A percentile compares a stretch with the other conserved stretches of the same genome.
These are phyloP conservation scores for Glycine tomentella DNA, from an alignment of 306 rosid species.

Conservation along the genomic window DNA sequence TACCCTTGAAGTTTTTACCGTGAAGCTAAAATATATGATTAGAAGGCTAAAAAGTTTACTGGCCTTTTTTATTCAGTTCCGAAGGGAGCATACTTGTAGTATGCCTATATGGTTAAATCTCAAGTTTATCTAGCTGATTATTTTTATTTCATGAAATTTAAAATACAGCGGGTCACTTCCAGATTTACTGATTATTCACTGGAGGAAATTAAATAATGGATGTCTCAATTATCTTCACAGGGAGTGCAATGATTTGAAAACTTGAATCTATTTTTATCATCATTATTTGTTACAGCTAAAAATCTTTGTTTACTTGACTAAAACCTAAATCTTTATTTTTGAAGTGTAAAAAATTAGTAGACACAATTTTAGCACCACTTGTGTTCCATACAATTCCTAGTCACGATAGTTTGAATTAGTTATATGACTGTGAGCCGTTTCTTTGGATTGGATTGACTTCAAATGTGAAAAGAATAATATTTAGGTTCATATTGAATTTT, in stretches of 20 bases:
- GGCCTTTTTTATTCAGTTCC: background rate
- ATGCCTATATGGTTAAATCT: background rate
- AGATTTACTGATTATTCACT: background rate
- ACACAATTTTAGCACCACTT: background rate
- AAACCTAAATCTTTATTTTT: background rate
- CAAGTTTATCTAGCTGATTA: background rate
- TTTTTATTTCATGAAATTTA: background rate
- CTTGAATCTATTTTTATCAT: slow-evolving; percentile 19
- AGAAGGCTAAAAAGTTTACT: background rate
- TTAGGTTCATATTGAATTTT: background rate
- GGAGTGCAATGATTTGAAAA: background rate
- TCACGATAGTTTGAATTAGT: background rate
- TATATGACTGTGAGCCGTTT: slow-evolving; percentile 1
- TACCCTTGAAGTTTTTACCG: background rate
- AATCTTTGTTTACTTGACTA: slow-evolving; percentile 16
- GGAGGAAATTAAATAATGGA: background rate
- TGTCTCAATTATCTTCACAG: slow-evolving; percentile 4
- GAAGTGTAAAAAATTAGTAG: background rate
- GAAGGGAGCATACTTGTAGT: background rate
- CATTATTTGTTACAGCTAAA: slow-evolving; percentile 9
- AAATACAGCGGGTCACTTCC: background rate
- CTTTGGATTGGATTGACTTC: slow-evolving; percentile 5
- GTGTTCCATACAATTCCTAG: slow-evolving; percentile 6
- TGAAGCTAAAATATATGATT: background rate
- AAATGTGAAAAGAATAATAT: background rate